These are phyloP conservation scores for Plasmopara viticola DNA, from an alignment of 352 stramenopile species.

Conservation along the genomic window DNA sequence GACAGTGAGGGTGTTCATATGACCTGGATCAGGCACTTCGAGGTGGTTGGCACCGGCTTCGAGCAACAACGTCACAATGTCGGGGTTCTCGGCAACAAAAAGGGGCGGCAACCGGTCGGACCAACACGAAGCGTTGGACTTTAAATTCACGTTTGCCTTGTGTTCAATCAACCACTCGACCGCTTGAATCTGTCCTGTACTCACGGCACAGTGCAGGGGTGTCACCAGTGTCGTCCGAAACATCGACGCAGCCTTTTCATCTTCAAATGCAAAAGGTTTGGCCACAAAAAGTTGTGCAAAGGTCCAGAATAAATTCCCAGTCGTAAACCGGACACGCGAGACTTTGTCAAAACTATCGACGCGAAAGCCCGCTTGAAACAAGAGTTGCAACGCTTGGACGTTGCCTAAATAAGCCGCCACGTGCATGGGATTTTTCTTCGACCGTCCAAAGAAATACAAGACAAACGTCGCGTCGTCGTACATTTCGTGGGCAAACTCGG, in stretches of 20 bases:
- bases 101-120: conserved; percentile 58
- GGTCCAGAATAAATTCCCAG: conserved; percentile 72
- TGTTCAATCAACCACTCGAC: conserved; percentile 52
- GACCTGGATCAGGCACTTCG: conserved; percentile 51
- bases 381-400: conserved; percentile 44
- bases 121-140: conserved; percentile 54
- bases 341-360: conserved; percentile 72
- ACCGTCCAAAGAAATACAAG: conserved; percentile 53
- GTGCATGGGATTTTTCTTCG: conserved; percentile 79
- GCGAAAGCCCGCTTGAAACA: conserved; percentile 47
- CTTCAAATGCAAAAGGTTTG: conserved; percentile 30
- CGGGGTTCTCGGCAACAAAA: conserved; percentile 61
- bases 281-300: conserved; percentile 62
- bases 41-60: conserved; percentile 63
- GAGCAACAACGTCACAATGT: conserved; percentile 56
- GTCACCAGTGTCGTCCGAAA: conserved; percentile 69
- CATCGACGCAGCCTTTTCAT: conserved; percentile 53
- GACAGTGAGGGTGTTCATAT: conserved; percentile 67
- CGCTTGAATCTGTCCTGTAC: conserved; percentile 46
- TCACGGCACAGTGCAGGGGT: conserved; percentile 62
- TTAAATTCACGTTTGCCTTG: conserved; percentile 52
- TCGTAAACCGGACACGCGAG: conserved; percentile 64
- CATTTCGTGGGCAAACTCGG: conserved; percentile 55
- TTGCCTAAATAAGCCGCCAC: conserved; percentile 68
- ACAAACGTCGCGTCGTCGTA: conserved; percentile 48